Evolutionary conservation across 768 basidiomycete species (phyloP), one percentile per base, ranked within the genome.

Genomic region (Gloeopeniophorella convolvens): DNA sequence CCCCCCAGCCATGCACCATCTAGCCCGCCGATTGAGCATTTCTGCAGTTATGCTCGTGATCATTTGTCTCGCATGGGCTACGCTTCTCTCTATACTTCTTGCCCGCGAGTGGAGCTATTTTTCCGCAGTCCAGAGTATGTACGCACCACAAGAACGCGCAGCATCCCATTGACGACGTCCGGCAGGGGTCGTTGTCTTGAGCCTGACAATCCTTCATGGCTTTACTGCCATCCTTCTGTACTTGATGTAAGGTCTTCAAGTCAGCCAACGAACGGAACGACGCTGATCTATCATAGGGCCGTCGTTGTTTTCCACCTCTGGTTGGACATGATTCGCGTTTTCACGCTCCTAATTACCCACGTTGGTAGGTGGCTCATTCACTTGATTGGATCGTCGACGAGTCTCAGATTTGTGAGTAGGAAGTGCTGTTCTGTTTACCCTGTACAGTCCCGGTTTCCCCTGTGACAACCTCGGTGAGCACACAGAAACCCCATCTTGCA

Each of bases 141-240:
- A 5, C 31, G 28, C 5, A 39, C 24, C 24, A 18, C 16, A 41
- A 12, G 18, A 10, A n/a, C 18, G 15, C 13, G 16, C 45, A 3
- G 12, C 43, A 3, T 23, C 5, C 44, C n/a, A n/a, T n/a, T 45
- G 32, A 54, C 28, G 15, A 4, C 24, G 18, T 27, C 15, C 23
- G 21, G 9, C 41, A 58, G 56, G 43, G 12, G 34, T 37, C 10
- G 13, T 48, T 26, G 30, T 48, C 9, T 9, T 33, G n/a, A 3
- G 35, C 32, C 34, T 45, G 27, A 18, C 44, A 23, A 36, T 33
- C 3, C 30, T 56, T 1, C 42, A 58, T 26, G 45, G 16, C 10
- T 50, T 47, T 36, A 51, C 56, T 18, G 31, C 54, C 3, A 37
- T 56, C 23, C 30, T 55, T 24, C 36, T 58, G 18, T 58, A 56